Evolutionary conservation across 1,139 yeast genomes (phyloP).

Genomic region (Taphrina communis): DNA sequence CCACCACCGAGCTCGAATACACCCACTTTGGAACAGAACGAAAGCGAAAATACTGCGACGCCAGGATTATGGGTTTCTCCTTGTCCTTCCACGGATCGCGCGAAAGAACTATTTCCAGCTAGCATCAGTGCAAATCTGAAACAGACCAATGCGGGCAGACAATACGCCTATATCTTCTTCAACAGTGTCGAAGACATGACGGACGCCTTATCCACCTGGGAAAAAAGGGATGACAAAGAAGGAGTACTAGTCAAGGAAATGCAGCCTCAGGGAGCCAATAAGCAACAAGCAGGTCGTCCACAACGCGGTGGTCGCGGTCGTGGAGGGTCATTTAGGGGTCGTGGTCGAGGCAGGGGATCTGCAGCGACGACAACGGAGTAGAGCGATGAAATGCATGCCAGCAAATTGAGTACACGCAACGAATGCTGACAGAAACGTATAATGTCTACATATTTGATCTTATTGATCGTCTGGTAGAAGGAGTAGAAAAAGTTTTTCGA

Average conservation of each 20-base stretch:
- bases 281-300: conserved; percentile 15
- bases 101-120: conserved; percentile 50
- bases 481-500: conserved; percentile 20
- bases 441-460: conserved; percentile 16
- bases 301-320: conserved; percentile 42
- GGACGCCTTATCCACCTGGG: conserved; percentile 47
- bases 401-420: neutral
- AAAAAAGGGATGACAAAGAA: conserved; percentile 24
- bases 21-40: conserved; percentile 38
- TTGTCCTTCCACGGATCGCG: conserved; percentile 51
- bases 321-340: conserved; percentile 39
- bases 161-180: conserved; percentile 54
- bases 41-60: conserved; percentile 18
- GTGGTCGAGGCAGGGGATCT: conserved; percentile 29
- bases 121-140: conserved; percentile 42
- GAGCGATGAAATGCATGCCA: neutral
- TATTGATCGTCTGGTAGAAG: neutral
- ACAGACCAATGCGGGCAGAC: conserved; percentile 50
- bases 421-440: conserved; percentile 17
- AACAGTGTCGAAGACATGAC: conserved; percentile 50
- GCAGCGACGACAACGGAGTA: conserved; percentile 14
- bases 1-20: conserved; percentile 36
- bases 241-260: conserved; percentile 33
- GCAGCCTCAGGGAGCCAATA: conserved; percentile 6
- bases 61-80: conserved; percentile 55